Evolutionary conservation across 139 green algal species (phyloP).

Genomic region (Asterochloris erici): DNA sequence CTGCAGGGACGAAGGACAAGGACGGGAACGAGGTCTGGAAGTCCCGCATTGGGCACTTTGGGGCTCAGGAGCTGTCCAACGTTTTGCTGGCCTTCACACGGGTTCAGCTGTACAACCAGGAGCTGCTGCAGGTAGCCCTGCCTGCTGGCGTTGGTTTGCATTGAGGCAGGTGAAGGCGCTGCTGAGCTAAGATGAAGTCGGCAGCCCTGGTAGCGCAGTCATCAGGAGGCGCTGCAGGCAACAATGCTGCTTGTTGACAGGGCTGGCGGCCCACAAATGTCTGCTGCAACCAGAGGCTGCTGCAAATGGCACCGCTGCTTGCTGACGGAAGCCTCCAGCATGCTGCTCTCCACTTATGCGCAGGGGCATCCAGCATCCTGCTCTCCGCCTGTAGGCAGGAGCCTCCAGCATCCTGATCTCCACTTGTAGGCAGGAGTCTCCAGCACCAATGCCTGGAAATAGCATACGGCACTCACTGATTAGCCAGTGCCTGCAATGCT

Average conservation of each 20-base stretch:
- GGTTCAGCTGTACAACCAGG: background rate
- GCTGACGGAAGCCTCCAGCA: too few species aligned
- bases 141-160: background rate
- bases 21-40: background rate
- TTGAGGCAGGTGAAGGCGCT: too few species aligned
- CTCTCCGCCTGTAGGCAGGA: too few species aligned
- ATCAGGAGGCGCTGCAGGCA: background rate
- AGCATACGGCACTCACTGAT: too few species aligned
- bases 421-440: too few species aligned
- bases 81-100: constrained; percentile 3
- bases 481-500: too few species aligned
- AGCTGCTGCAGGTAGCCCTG: constrained; percentile 1
- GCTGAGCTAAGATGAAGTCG: background rate
- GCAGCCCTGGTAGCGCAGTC: background rate
- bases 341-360: too few species aligned
- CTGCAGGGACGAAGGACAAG: too few species aligned
- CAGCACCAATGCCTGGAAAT: too few species aligned
- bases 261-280: background rate
- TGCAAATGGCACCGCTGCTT: background rate
- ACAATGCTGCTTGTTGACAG: background rate
- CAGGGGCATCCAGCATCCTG: too few species aligned
- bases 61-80: constrained; percentile 34
- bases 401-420: too few species aligned
- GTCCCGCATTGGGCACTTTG: constrained; percentile 21
- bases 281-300: background rate